Conservation (phyloP, 2,329 filamentous ascomycete species). For the Aphanoascus verrucosus region DNA sequence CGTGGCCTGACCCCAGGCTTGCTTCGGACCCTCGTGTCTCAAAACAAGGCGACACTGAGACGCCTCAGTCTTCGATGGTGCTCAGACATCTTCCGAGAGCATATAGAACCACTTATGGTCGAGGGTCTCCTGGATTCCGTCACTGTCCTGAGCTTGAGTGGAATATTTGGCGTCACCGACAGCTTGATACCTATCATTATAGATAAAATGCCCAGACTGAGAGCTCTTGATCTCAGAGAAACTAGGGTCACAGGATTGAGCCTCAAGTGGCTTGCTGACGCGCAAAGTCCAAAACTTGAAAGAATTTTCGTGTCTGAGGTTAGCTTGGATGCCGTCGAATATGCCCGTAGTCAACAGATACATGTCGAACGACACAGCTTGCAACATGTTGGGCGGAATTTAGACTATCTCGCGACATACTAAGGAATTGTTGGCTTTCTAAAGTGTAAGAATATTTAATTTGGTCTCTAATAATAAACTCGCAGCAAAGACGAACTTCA, state of each 20-base stretch:
- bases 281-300: slow-evolving; percentile 15
- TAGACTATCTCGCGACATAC: too few species aligned
- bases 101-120: slow-evolving; percentile 16
- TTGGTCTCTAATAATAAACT: too few species aligned
- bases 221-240: slow-evolving; percentile 26
- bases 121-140: slow-evolving; percentile 17
- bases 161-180: slow-evolving; percentile 23
- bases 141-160: slow-evolving; percentile 24
- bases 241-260: slow-evolving; percentile 28
- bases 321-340: slow-evolving; percentile 14
- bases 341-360: slow-evolving; percentile 12
- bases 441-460: too few species aligned
- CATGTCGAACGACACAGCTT: not conserved
- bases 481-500: too few species aligned
- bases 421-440: too few species aligned
- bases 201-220: slow-evolving; percentile 22
- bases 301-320: slow-evolving; percentile 10
- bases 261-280: slow-evolving; percentile 25
- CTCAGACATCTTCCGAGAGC: not conserved
- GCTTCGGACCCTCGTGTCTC: not conserved
- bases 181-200: slow-evolving; percentile 17
- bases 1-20: not conserved
- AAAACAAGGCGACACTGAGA: not conserved
- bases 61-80: slow-evolving; percentile 1
- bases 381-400: too few species aligned